Evolutionary conservation across 192 early-diverging fungal genomes (phyloP).

Genomic region (Linnemannia zychae): DNA sequence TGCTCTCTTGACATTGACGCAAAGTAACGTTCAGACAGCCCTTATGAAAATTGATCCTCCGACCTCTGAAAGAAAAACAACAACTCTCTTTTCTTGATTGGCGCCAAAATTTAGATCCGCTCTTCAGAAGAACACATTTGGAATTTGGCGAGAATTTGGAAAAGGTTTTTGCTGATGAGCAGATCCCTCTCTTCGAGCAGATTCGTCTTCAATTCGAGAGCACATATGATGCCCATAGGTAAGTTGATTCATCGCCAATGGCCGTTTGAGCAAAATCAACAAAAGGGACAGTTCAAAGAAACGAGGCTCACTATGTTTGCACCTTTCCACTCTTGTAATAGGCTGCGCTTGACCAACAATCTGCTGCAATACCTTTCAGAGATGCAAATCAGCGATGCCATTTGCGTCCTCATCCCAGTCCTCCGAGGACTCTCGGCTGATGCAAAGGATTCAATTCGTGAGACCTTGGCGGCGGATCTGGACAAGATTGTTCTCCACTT

Average conservation of each 20-base stretch:
- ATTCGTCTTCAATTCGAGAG: not conserved
- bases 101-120: not conserved
- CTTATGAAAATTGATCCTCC: not conserved
- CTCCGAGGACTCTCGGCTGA: slow-evolving; percentile 31
- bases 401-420: slow-evolving; percentile 30
- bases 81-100: not conserved
- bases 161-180: not conserved
- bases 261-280: not conserved
- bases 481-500: slow-evolving; percentile 52
- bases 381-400: slow-evolving; percentile 33
- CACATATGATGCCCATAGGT: not conserved
- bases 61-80: not conserved
- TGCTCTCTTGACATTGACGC: not conserved
- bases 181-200: not conserved
- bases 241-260: not conserved
- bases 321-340: not conserved
- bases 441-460: slow-evolving; percentile 31
- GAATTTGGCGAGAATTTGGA: slow-evolving; percentile 10
- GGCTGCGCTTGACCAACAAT: slow-evolving; percentile 17
- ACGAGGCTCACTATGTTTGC: not conserved
- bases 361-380: slow-evolving; percentile 9
- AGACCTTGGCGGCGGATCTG: slow-evolving; percentile 35
- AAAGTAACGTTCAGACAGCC: not conserved
- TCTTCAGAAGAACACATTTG: not conserved
- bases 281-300: no score